Evolutionary conservation across 768 basidiomycete species (phyloP).

Genomic region (Heimioporus sp.): DNA sequence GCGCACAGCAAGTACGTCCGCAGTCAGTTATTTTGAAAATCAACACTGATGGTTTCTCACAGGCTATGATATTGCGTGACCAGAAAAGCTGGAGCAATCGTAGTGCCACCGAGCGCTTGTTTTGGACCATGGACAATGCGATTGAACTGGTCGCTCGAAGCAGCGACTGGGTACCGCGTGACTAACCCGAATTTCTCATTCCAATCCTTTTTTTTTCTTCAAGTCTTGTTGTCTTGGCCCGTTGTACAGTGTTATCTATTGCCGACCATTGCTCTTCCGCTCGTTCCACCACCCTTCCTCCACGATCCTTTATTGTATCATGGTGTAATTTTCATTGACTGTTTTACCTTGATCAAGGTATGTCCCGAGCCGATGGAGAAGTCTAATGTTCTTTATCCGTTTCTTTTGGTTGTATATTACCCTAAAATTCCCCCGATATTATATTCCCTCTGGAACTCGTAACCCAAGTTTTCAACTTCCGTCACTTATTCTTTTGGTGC

Average conservation of each 20-base stretch:
- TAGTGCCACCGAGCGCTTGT: conserved; percentile 86
- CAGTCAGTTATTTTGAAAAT: background rate
- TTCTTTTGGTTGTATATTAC: conserved; percentile 21
- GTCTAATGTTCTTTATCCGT: conserved; percentile 10
- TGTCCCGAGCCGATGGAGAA: background rate
- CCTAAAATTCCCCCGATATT: conserved; percentile 8
- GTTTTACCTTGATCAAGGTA: conserved; percentile 8
- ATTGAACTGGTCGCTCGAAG: conserved; percentile 84
- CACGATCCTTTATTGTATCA: conserved; percentile 16
- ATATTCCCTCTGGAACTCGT: conserved; percentile 10
- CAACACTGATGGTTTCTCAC: conserved; percentile 1
- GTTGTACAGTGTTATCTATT: conserved; percentile 11
- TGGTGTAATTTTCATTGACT: conserved; percentile 22
- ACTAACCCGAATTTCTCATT: conserved; percentile 34
- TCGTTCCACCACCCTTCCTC: conserved; percentile 9
- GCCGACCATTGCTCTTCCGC: background rate
- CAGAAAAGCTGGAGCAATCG: conserved; percentile 95
- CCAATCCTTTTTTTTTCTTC: background rate
- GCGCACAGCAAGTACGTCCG: conserved; percentile 84
- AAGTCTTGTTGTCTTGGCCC: conserved; percentile 2
- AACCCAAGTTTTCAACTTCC: conserved; percentile 10
- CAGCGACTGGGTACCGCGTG: conserved; percentile 82
- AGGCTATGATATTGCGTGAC: conserved; percentile 96
- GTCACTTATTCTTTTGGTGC: conserved; percentile 4
- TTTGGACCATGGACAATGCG: conserved; percentile 91